phyloP scores from a whole-genome alignment of 495 filamentous ascomycete species.

The Massariosphaeria phaeospora region DNA sequence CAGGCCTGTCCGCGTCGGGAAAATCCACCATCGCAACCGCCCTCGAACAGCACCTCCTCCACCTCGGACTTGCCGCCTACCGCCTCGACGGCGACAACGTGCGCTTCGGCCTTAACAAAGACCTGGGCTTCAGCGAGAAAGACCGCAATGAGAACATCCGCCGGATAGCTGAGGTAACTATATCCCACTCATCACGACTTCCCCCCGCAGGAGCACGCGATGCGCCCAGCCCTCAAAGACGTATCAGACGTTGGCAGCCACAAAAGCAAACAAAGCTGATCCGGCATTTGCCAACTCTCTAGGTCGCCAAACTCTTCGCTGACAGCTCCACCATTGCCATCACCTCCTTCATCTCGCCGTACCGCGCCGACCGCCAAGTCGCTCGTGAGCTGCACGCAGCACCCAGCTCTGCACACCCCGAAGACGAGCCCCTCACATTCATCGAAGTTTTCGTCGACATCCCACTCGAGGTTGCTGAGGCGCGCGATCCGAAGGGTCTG shows the following conservation, averaged over 20 bases:
- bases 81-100: conserved; percentile 97
- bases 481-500: conserved; percentile 91
- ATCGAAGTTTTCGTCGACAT: conserved; percentile 91
- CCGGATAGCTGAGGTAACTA: conserved; percentile 74
- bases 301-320: conserved; percentile 94
- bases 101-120: conserved; percentile 95
- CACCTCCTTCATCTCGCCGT: conserved; percentile 96
- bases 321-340: conserved; percentile 82
- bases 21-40: conserved; percentile 96
- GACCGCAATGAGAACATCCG: conserved; percentile 98
- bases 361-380: conserved; percentile 74
- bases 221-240: conserved; percentile 6
- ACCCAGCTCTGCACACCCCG: conserved; percentile 38
- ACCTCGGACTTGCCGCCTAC: conserved; percentile 76
- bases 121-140: conserved; percentile 86
- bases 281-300: neutral
- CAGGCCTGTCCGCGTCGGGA: conserved; percentile 87
- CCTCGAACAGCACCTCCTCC: conserved; percentile 90
- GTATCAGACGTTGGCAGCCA: neutral
- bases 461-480: conserved; percentile 82
- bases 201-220: neutral
- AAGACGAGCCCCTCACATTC: conserved; percentile 68
- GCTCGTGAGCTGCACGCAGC: conserved; percentile 72
- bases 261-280: neutral
- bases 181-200: neutral